Conservation (phyloP, 1,139 yeast genomes). For the Candida mesenterica region DNA sequence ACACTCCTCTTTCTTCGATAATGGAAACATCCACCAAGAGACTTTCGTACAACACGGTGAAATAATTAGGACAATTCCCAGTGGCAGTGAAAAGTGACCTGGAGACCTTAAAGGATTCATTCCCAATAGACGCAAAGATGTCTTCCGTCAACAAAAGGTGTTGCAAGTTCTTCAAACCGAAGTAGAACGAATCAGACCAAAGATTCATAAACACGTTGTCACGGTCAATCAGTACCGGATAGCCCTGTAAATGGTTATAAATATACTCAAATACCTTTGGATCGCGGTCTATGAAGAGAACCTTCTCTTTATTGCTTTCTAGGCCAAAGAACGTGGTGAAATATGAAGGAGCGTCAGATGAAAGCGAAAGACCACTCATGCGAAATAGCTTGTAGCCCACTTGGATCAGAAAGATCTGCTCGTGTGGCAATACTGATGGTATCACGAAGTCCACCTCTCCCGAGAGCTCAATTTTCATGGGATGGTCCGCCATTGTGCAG, state of each 20-base stretch:
- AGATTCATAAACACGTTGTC: constrained; percentile 63
- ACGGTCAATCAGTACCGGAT: constrained; percentile 54
- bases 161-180: constrained; percentile 58
- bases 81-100: constrained; percentile 47
- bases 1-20: constrained; percentile 38
- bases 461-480: constrained; percentile 14
- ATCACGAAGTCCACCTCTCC: constrained; percentile 48
- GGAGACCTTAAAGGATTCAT: constrained; percentile 57
- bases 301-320: constrained; percentile 38
- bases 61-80: constrained; percentile 78
- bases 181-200: constrained; percentile 74
- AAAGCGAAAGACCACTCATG: constrained; percentile 78
- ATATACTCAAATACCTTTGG: constrained; percentile 67
- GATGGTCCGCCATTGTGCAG: constrained; percentile 14
- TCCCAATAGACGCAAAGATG: constrained; percentile 62
- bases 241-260: constrained; percentile 75
- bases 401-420: constrained; percentile 67
- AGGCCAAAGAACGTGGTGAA: constrained; percentile 50
- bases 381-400: constrained; percentile 63
- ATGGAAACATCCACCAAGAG: constrained; percentile 40
- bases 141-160: constrained; percentile 51
- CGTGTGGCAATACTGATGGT: constrained; percentile 61
- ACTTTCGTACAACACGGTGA: constrained; percentile 58
- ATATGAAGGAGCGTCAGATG: constrained; percentile 74
- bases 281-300: constrained; percentile 74